Percentiles rank a stretch among this genome's conserved stretches.
Conservation (phyloP, 192 early-diverging fungal species). For the Backusella parvicylindrica region DNA sequence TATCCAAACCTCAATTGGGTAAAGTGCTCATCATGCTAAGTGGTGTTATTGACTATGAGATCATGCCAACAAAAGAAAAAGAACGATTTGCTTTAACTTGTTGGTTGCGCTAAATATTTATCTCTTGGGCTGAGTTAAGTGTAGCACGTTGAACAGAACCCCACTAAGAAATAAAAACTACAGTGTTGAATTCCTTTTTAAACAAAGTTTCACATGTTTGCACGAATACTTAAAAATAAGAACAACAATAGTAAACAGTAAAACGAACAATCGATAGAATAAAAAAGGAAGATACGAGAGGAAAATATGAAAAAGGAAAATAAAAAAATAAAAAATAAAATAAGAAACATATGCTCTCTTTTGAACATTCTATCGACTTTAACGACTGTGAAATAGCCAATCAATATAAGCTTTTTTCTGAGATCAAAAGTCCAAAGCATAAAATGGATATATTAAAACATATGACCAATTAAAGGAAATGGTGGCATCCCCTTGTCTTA, state of each 20-base stretch:
- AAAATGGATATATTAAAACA: not conserved
- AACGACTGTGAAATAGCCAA: not conserved
- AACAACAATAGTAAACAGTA: not conserved
- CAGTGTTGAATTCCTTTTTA: not conserved
- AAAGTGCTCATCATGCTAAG: conserved; percentile 37
- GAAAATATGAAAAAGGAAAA: too few relatives aligned
- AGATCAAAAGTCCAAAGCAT: not conserved
- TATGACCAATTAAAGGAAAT: not conserved
- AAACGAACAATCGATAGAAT: not conserved
- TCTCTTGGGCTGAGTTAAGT: not conserved
- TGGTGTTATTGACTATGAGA: conserved; percentile 58
- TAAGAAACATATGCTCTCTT: not conserved
- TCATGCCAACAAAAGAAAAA: conserved; percentile 35
- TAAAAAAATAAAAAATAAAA: too few relatives aligned
- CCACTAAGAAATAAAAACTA: not conserved
- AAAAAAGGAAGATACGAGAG: not conserved
- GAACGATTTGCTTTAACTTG: conserved; percentile 47
- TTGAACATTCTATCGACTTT: not conserved
- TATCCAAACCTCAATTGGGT: conserved; percentile 19
- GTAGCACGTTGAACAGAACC: not conserved
- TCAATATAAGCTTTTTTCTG: not conserved
- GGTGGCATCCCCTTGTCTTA: not conserved
- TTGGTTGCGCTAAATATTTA: conserved; percentile 40
- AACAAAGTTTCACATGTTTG: not conserved
- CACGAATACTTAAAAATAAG: not conserved